Percentiles rank a stretch among this genome's conserved stretches.
Conservation (phyloP, 768 basidiomycete genomes). For the Clitopilus hobsonii region DNA sequence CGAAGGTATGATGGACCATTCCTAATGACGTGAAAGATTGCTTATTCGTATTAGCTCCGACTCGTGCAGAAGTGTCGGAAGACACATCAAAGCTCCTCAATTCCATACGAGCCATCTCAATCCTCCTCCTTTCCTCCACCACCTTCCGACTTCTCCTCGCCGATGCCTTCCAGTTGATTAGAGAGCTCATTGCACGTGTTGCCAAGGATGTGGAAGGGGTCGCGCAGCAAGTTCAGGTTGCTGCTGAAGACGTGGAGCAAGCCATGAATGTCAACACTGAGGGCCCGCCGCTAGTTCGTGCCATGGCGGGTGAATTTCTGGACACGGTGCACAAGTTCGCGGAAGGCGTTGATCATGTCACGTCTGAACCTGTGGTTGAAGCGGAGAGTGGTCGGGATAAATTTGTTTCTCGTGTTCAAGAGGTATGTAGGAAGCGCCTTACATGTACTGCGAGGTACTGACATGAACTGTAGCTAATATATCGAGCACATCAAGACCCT, state of each 20-base stretch:
- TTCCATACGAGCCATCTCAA: slow-evolving; percentile 23
- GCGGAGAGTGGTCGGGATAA: slow-evolving; percentile 5
- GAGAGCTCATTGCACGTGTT: slow-evolving; percentile 24
- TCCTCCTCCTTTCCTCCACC: slow-evolving; percentile 26
- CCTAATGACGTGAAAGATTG: too few species aligned
- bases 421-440: slow-evolving; percentile 16
- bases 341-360: not conserved
- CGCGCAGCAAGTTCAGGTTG: slow-evolving; percentile 24
- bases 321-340: not conserved
- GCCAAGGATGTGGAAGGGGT: slow-evolving; percentile 25
- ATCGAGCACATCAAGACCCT: slow-evolving; percentile 25
- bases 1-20: too few species aligned
- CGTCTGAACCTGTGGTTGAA: not conserved
- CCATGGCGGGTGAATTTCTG: not conserved
- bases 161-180: slow-evolving; percentile 25
- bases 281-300: not conserved
- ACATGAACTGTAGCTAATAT: slow-evolving; percentile 17
- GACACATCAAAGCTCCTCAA: slow-evolving; percentile 22
- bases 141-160: slow-evolving; percentile 28
- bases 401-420: slow-evolving; percentile 22
- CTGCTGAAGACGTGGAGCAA: slow-evolving; percentile 26
- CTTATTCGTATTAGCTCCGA: too few species aligned
- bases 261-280: slow-evolving; percentile 1
- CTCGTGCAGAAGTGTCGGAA: slow-evolving; percentile 21
- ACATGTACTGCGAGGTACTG: not conserved